Percentiles rank a stretch among this genome's conserved stretches.
Evolutionary conservation across 2,329 filamentous ascomycete species (phyloP).

Genomic region (Coniosporium tulheliwenetii): DNA sequence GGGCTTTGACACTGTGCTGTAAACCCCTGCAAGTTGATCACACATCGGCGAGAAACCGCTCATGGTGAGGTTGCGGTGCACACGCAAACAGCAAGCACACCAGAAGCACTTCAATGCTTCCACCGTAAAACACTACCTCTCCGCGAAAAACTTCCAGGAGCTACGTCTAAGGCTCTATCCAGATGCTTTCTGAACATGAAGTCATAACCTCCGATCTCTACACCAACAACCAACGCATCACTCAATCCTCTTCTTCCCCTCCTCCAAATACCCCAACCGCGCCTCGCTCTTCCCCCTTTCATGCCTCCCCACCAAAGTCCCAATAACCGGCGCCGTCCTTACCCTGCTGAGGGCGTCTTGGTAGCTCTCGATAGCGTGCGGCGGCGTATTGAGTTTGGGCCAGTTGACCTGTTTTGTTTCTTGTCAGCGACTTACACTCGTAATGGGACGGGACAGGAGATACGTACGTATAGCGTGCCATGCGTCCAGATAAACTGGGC

Average conservation of each 20-base stretch:
- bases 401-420: conserved; percentile 63
- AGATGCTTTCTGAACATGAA: too few relatives aligned
- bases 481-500: conserved; percentile 65
- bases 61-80: too few relatives aligned
- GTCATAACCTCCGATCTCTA: too few relatives aligned
- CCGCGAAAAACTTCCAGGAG: too few relatives aligned
- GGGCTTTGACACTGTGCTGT: too few relatives aligned
- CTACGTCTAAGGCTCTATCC: too few relatives aligned
- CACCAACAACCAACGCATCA: conserved; percentile 15
- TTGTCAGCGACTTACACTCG: conserved; percentile 3
- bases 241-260: conserved; percentile 97
- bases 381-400: conserved; percentile 86
- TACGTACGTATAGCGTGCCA: conserved; percentile 85
- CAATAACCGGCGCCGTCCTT: conserved; percentile 67
- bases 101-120: too few relatives aligned
- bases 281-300: conserved; percentile 74
- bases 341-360: conserved; percentile 74
- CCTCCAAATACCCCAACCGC: conserved; percentile 72
- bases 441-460: conserved; percentile 1
- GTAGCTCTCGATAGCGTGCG: conserved; percentile 76
- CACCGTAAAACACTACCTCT: too few relatives aligned
- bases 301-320: conserved; percentile 53
- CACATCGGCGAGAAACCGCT: too few relatives aligned
- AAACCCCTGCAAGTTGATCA: too few relatives aligned
- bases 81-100: too few relatives aligned